These are phyloP conservation scores for Calonectria ilicicola DNA, from an alignment of 2,329 filamentous ascomycete genomes.

Conservation along the genomic window DNA sequence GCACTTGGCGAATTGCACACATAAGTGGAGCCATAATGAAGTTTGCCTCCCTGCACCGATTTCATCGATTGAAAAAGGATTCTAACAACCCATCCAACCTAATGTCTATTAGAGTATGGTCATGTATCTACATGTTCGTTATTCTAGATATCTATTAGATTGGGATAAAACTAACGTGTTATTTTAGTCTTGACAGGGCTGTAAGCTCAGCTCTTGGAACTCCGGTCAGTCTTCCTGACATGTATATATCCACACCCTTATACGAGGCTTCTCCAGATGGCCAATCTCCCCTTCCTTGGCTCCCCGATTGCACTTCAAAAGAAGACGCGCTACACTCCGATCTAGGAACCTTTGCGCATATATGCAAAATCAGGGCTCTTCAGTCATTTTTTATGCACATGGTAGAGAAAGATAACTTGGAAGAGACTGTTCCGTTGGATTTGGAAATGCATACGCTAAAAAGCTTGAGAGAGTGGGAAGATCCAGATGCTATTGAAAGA, in stretches of 20 bases:
- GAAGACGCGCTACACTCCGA: background rate
- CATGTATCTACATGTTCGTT: background rate
- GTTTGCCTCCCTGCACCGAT: background rate
- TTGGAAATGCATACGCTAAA: slow-evolving; percentile 16
- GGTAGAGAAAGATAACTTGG: slow-evolving; percentile 1
- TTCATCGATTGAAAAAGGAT: background rate
- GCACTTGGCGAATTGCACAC: slow-evolving; percentile 8
- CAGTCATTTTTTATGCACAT: slow-evolving; percentile 16
- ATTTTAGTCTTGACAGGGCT: background rate
- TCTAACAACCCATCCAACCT: background rate
- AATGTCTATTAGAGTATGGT: slow-evolving; percentile 3
- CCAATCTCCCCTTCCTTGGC: background rate
- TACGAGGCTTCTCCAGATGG: background rate
- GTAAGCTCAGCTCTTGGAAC: slow-evolving; percentile 3
- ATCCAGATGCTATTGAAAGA: background rate
- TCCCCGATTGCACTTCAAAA: background rate
- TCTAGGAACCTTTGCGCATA: background rate
- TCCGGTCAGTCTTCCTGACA: slow-evolving; percentile 4
- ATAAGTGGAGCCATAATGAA: slow-evolving; percentile 2
- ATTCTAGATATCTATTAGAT: background rate
- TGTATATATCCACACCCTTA: slow-evolving; percentile 3
- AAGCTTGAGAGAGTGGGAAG: slow-evolving; percentile 4
- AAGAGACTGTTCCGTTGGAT: background rate
- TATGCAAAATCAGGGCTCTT: slow-evolving; percentile 2
- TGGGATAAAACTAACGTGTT: too few relatives aligned